Conservation (phyloP, 495 filamentous ascomycete genomes). For the Cryomyces antarcticus region DNA sequence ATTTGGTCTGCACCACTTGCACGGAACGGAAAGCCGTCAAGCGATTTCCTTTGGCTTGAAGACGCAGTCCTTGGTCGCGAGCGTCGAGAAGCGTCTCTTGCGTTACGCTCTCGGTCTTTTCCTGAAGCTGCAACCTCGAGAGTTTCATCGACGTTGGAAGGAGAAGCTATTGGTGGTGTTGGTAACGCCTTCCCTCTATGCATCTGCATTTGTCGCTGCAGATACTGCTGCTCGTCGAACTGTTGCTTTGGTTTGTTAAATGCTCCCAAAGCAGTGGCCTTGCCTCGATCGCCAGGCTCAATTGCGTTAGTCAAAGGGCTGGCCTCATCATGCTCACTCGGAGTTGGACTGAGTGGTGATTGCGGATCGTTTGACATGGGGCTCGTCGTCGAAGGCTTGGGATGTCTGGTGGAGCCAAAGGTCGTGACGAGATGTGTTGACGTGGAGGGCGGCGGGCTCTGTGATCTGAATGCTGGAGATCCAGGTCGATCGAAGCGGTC, state of each 20-base stretch:
- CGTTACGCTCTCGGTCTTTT: not conserved
- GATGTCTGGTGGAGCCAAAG: conserved; percentile 10
- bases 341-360: conserved; percentile 49
- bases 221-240: conserved; percentile 72
- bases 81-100: not conserved
- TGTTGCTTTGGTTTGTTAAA: conserved; percentile 59
- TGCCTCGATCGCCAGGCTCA: conserved; percentile 59
- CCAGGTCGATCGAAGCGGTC: conserved; percentile 34
- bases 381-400: conserved; percentile 14
- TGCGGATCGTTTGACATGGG: conserved; percentile 25
- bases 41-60: not conserved
- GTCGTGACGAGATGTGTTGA: conserved; percentile 11
- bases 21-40: not conserved
- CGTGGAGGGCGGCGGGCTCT: conserved; percentile 30
- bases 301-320: conserved; percentile 34
- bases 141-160: not conserved
- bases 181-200: conserved; percentile 40
- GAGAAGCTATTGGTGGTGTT: conserved; percentile 5
- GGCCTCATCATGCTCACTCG: conserved; percentile 45
- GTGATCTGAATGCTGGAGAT: conserved; percentile 24
- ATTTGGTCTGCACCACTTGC: not conserved
- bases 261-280: conserved; percentile 66
- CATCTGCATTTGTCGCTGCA: conserved; percentile 59
- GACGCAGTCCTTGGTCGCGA: not conserved
- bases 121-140: not conserved